These are phyloP conservation scores for Maudiozyma turicensis DNA, from an alignment of 805 yeast species.

Conservation along the genomic window DNA sequence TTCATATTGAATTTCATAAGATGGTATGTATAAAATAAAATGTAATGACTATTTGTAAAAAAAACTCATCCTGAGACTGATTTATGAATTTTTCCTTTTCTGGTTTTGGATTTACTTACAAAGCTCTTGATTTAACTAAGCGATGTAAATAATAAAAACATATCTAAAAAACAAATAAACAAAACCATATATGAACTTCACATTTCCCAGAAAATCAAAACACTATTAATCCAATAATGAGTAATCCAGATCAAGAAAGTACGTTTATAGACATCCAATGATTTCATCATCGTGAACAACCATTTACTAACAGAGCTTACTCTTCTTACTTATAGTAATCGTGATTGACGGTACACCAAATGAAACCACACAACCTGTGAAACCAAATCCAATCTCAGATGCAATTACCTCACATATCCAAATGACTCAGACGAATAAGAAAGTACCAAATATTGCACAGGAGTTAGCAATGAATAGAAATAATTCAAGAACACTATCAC, in stretches of 20 bases:
- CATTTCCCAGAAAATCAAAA: not conserved
- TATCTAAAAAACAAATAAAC: too few species aligned
- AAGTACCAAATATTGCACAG: conserved; percentile 24
- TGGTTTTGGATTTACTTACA: too few species aligned
- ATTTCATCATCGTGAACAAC: not conserved
- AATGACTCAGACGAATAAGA: not conserved
- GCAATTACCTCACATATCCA: not conserved
- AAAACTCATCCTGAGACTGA: too few species aligned
- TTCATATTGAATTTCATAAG: too few species aligned
- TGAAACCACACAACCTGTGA: not conserved
- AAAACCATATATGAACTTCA: too few species aligned
- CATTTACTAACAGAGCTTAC: not conserved
- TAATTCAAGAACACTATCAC: conserved; percentile 6
- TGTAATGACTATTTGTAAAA: too few species aligned
- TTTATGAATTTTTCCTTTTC: too few species aligned
- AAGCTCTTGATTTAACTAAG: too few species aligned
- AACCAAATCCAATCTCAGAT: not conserved
- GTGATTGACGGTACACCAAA: conserved; percentile 1
- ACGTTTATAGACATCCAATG: not conserved
- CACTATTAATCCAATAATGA: not conserved
- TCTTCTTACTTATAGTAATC: not conserved
- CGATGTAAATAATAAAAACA: too few species aligned
- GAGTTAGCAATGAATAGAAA: conserved; percentile 28
- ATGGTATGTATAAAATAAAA: too few species aligned
- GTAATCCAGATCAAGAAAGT: conserved; percentile 2